Conservation (phyloP, 2,329 filamentous ascomycete species). For the Scedosporium aurantiacum region DNA sequence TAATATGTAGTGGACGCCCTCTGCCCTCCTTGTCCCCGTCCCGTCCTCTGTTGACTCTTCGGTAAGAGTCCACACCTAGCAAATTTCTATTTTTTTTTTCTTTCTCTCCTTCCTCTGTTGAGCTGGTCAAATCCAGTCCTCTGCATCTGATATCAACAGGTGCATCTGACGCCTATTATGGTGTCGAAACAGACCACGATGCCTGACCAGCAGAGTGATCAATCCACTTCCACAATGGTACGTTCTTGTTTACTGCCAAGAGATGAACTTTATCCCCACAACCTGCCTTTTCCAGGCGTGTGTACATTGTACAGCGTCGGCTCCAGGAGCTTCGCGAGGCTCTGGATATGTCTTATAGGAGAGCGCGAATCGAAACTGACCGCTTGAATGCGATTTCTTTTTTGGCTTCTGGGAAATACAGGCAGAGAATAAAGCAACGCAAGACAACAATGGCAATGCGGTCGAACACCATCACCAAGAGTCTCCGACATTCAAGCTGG, state of each 20-base stretch:
- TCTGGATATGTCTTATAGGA: background rate
- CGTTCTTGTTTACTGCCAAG: background rate
- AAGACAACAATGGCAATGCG: background rate
- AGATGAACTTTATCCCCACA: background rate
- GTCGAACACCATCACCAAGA: background rate
- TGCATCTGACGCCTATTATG: background rate
- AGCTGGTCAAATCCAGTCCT: background rate
- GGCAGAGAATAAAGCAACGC: background rate
- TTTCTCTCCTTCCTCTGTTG: background rate
- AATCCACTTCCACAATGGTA: background rate
- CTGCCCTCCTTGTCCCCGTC: no score
- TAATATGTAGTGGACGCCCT: no score
- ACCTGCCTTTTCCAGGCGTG: background rate
- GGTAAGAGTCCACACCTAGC: no score
- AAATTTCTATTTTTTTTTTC: background rate
- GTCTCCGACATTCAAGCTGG: conserved; percentile 7
- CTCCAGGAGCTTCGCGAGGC: background rate
- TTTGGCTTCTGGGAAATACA: background rate
- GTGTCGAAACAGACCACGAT: background rate
- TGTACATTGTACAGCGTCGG: background rate
- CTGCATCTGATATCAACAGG: background rate
- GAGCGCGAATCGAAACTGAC: background rate
- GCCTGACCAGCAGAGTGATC: background rate
- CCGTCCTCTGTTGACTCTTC: no score
- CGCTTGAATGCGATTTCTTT: background rate